Percentiles rank a stretch among this genome's conserved stretches.
Conservation (phyloP, 345 rosid genomes). For the Odontarrhena argentea region DNA sequence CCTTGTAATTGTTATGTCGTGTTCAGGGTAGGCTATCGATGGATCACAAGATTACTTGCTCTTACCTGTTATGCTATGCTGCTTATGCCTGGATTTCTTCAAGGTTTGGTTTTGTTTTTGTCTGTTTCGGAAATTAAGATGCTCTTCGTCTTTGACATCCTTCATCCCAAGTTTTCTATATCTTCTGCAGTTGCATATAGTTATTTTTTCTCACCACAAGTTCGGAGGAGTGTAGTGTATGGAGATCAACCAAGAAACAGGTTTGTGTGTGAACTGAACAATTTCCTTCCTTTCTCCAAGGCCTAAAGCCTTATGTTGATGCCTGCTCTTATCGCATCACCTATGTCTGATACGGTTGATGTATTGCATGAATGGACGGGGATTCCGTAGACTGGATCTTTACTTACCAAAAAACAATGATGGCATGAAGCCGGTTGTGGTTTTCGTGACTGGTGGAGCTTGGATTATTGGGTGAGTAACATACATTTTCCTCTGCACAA, state of each 20-base stretch:
- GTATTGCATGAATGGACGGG: constrained; percentile 4
- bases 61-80: constrained; percentile 79
- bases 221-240: constrained; percentile 75
- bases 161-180: constrained; percentile 10
- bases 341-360: constrained; percentile 5
- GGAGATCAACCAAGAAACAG: constrained; percentile 98
- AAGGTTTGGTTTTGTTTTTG: constrained; percentile 51
- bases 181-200: constrained; percentile 75
- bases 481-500: constrained; percentile 11
- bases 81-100: constrained; percentile 92
- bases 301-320: neutral
- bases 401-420: constrained; percentile 65
- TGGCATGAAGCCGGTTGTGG: constrained; percentile 86
- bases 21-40: constrained; percentile 96
- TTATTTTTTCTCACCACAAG: constrained; percentile 77
- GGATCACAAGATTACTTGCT: constrained; percentile 71
- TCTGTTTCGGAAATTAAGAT: neutral
- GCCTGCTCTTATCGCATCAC: constrained; percentile 1
- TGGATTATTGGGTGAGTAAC: constrained; percentile 92
- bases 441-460: constrained; percentile 96
- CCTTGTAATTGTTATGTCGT: constrained; percentile 37
- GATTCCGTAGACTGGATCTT: constrained; percentile 68
- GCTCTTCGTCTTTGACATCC: neutral
- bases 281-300: constrained; percentile 3
- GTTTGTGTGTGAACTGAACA: constrained; percentile 43